phyloP scores from a whole-genome alignment of 495 filamentous ascomycete species.

The Parachaetomium inaequale region DNA sequence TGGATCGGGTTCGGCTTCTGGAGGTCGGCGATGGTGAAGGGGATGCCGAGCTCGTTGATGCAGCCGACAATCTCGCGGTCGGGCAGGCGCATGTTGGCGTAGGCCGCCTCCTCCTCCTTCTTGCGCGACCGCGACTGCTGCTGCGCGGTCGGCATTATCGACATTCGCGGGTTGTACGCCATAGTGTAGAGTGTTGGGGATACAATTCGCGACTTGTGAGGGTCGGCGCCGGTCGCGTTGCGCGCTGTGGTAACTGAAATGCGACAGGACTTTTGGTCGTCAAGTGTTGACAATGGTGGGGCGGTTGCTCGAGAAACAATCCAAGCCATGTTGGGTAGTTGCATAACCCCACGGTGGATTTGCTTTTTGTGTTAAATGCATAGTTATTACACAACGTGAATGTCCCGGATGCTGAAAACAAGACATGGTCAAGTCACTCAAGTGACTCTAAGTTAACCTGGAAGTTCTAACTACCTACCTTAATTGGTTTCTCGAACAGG shows the following conservation, averaged over 20 bases:
- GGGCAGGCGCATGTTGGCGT: conserved; percentile 81
- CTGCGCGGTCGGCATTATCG: conserved; percentile 55
- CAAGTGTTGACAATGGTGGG: conserved; percentile 11
- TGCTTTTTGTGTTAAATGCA: too few relatives aligned
- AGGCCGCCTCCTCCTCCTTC: conserved; percentile 72
- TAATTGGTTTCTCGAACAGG: too few relatives aligned
- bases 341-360: too few relatives aligned
- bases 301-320: conserved; percentile 13
- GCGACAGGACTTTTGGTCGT: neutral
- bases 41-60: conserved; percentile 92
- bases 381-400: too few relatives aligned
- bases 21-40: conserved; percentile 81
- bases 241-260: neutral
- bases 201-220: too few relatives aligned
- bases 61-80: conserved; percentile 93
- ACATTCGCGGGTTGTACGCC: conserved; percentile 79
- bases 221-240: conserved; percentile 8
- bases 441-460: too few relatives aligned
- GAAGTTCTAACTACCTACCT: too few relatives aligned
- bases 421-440: too few relatives aligned
- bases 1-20: conserved; percentile 90
- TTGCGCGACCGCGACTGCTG: conserved; percentile 59
- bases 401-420: too few relatives aligned
- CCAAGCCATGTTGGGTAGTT: neutral
- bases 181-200: conserved; percentile 38